These are phyloP conservation scores for Penicillium paneum DNA, from an alignment of 2,329 filamentous ascomycete genomes.

Conservation along the genomic window DNA sequence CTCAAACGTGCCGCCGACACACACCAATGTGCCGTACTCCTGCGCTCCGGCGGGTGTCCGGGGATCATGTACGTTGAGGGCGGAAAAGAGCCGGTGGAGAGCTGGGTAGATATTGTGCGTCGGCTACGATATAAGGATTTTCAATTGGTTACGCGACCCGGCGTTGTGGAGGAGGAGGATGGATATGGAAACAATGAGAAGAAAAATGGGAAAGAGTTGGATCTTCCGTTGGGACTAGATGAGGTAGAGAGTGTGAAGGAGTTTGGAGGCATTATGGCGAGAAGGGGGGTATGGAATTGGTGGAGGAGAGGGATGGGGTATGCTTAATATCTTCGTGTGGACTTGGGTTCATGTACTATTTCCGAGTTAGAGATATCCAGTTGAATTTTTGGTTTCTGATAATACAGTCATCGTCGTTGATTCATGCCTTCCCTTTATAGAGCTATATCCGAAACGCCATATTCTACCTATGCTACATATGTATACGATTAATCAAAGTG, in stretches of 20 bases:
- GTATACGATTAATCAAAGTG: not conserved
- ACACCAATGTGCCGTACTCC: constrained; percentile 60
- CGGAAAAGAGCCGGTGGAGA: constrained; percentile 50
- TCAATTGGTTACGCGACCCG: constrained; percentile 58
- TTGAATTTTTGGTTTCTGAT: not conserved
- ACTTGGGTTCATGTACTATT: not conserved
- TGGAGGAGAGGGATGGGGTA: constrained; percentile 67
- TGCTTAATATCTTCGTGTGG: constrained; percentile 11
- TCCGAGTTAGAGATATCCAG: not conserved
- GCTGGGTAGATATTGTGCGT: constrained; percentile 65
- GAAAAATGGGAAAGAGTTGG: not conserved
- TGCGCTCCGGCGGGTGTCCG: constrained; percentile 65
- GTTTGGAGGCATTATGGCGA: constrained; percentile 61
- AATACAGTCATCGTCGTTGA: not conserved
- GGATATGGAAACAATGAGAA: constrained; percentile 4
- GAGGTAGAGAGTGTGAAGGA: constrained; percentile 64
- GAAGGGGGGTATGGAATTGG: constrained; percentile 59
- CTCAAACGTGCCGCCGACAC: constrained; percentile 63
- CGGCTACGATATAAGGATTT: constrained; percentile 70
- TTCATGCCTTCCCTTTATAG: not conserved
- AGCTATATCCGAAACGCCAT: constrained; percentile 1
- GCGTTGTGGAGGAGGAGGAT: constrained; percentile 25
- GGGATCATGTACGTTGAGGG: constrained; percentile 78
- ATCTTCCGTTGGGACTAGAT: constrained; percentile 39
- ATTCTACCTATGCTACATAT: not conserved